Percentiles rank a stretch among this genome's conserved stretches.
These are phyloP conservation scores for Viola pubescens DNA, from an alignment of 441 rosid species.

Conservation along the genomic window DNA sequence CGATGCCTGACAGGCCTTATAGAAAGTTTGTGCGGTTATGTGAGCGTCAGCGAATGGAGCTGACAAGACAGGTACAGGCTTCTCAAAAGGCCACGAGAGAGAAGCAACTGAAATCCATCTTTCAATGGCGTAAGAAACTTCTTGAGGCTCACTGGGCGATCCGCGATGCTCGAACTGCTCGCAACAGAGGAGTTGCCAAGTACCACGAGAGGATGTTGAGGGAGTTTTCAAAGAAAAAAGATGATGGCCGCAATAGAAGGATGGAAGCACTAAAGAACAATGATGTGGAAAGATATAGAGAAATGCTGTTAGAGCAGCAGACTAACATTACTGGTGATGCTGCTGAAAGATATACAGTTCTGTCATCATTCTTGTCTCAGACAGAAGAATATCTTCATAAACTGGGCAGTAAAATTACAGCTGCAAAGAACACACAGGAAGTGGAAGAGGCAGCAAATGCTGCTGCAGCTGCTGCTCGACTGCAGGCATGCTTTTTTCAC, in stretches of 20 bases:
- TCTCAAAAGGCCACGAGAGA: conserved; percentile 84
- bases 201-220: conserved; percentile 96
- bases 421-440: conserved; percentile 96
- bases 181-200: conserved; percentile 98
- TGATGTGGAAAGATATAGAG: conserved; percentile 98
- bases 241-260: conserved; percentile 92
- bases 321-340: conserved; percentile 87
- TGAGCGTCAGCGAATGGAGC: conserved; percentile 93
- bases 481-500: conserved; percentile 48
- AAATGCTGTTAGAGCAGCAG: conserved; percentile 98
- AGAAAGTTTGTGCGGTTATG: conserved; percentile 96
- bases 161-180: conserved; percentile 98
- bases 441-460: conserved; percentile 98
- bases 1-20: conserved; percentile 99
- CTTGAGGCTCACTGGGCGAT: conserved; percentile 98
- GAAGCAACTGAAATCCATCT: conserved; percentile 92
- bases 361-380: conserved; percentile 93
- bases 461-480: conserved; percentile 88
- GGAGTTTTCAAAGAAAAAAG: conserved; percentile 94
- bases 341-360: conserved; percentile 95
- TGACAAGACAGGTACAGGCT: conserved; percentile 83
- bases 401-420: conserved; percentile 89
- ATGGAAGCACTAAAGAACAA: conserved; percentile 99
- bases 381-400: conserved; percentile 97
- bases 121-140: conserved; percentile 99